A percentile compares a stretch with the other conserved stretches of the same genome.
Conservation (phyloP, 441 rosid genomes). For the Erodium chrysanthum region DNA sequence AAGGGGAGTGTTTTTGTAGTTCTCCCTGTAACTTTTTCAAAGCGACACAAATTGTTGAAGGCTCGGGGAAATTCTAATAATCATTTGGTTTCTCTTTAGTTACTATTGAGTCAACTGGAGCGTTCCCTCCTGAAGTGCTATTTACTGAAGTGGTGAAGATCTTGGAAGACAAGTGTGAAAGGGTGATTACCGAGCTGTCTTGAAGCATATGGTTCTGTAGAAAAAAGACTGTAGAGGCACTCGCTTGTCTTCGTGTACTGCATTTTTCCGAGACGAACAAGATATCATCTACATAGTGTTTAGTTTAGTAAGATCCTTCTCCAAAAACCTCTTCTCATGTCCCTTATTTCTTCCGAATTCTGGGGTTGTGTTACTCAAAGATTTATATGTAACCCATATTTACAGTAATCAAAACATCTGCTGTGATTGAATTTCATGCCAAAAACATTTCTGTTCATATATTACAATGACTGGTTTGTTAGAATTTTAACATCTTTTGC, state of each 20-base stretch:
- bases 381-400: too few relatives aligned
- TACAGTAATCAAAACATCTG: background rate
- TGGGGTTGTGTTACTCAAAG: background rate
- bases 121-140: constrained; percentile 66
- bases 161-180: constrained; percentile 77
- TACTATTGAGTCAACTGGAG: constrained; percentile 83
- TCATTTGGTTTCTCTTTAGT: constrained; percentile 28
- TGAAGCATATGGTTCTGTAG: constrained; percentile 23
- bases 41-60: background rate
- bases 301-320: background rate
- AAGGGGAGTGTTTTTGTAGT: too few relatives aligned
- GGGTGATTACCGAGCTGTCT: constrained; percentile 62
- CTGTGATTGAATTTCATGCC: background rate
- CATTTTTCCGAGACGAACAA: background rate
- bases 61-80: constrained; percentile 10
- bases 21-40: too few relatives aligned
- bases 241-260: too few relatives aligned
- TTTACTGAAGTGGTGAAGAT: constrained; percentile 89
- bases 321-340: background rate
- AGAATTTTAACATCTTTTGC: too few relatives aligned
- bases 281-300: background rate
- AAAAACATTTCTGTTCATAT: background rate
- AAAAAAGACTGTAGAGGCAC: background rate
- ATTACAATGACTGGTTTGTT: too few relatives aligned
- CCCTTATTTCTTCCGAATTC: background rate